A percentile compares a stretch with the other conserved stretches of the same genome.
Evolutionary conservation across 805 yeast species (phyloP).

Genomic region (Saccharomycopsis fibuligera): DNA sequence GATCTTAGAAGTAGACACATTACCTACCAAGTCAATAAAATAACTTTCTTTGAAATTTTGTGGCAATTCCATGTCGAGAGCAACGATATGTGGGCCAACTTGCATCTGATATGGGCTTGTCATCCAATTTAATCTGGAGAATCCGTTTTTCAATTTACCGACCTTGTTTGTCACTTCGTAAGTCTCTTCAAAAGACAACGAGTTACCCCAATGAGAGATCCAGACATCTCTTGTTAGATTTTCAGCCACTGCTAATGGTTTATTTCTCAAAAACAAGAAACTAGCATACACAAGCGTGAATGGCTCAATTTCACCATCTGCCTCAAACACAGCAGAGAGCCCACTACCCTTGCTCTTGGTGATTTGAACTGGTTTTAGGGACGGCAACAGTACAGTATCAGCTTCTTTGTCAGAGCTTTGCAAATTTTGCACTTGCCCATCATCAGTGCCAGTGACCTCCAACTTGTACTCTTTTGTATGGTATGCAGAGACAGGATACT

Average conservation of each 20-base stretch:
- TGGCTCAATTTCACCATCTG: conserved; percentile 34
- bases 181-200: conserved; percentile 74
- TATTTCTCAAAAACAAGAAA: conserved; percentile 55
- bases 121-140: conserved; percentile 77
- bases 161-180: conserved; percentile 76
- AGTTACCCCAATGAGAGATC: conserved; percentile 79
- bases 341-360: neutral
- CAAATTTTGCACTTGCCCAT: conserved; percentile 20
- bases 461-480: conserved; percentile 42
- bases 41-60: conserved; percentile 57
- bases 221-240: conserved; percentile 68
- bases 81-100: conserved; percentile 50
- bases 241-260: conserved; percentile 57
- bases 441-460: conserved; percentile 37
- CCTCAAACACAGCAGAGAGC: neutral
- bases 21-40: conserved; percentile 86
- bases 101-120: conserved; percentile 30
- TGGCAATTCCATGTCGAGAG: conserved; percentile 52
- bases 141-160: conserved; percentile 62
- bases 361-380: neutral
- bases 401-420: too few relatives aligned
- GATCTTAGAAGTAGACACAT: conserved; percentile 69
- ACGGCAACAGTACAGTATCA: too few relatives aligned
- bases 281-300: conserved; percentile 43
- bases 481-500: conserved; percentile 58